A percentile compares a stretch with the other conserved stretches of the same genome.
phyloP scores from a whole-genome alignment of 208 protist genomes.

The Trypanosoma grayi region DNA sequence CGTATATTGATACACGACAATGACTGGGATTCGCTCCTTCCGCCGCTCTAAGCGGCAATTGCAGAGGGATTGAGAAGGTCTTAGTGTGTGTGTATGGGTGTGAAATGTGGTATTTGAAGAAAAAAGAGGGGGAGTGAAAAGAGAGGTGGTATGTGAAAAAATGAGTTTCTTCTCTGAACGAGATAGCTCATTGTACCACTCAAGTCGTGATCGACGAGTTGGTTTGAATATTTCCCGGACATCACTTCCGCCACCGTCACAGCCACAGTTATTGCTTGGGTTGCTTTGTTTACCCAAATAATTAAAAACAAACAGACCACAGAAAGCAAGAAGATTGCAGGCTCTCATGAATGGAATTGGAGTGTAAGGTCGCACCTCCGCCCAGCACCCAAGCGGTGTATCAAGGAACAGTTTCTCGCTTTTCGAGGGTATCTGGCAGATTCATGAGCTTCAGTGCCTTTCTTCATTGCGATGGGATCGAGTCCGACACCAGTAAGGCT shows the following conservation, averaged over 20 bases:
- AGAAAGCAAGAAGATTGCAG: background rate
- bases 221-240: no score
- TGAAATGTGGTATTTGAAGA: slow-evolving; percentile 10
- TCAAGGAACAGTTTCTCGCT: background rate
- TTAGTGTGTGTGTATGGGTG: no score
- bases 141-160: background rate
- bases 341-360: slow-evolving; percentile 10
- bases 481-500: background rate
- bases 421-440: slow-evolving; percentile 9
- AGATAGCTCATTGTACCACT: background rate
- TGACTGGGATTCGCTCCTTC: slow-evolving; percentile 46
- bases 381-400: background rate
- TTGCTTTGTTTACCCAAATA: no score
- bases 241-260: no score
- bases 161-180: background rate
- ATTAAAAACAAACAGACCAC: no score
- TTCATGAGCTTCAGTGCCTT: slow-evolving; percentile 14
- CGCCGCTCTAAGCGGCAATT: slow-evolving; percentile 6
- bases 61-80: no score
- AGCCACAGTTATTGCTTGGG: no score
- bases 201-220: no score
- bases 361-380: slow-evolving; percentile 6
- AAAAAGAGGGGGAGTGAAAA: background rate
- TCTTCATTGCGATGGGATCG: background rate
- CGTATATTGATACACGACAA: slow-evolving; percentile 48